A percentile compares a stretch with the other conserved stretches of the same genome.
Evolutionary conservation across 768 basidiomycete species (phyloP).

Genomic region (Collybiopsis confluens): DNA sequence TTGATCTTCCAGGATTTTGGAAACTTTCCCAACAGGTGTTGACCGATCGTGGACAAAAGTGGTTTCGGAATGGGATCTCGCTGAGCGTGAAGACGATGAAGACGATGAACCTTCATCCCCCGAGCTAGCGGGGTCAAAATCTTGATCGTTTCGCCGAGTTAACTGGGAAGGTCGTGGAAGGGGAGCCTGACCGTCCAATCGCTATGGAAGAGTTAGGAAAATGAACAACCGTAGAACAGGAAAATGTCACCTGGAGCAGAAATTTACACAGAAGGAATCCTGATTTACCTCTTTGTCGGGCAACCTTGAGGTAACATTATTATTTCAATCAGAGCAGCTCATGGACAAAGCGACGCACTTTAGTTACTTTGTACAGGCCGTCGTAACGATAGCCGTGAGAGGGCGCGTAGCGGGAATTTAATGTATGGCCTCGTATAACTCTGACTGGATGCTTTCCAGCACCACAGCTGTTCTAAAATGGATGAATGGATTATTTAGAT

Average conservation of each 20-base stretch:
- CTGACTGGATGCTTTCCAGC: background rate
- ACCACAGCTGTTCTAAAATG: background rate
- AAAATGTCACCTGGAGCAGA: background rate
- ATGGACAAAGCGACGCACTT: background rate
- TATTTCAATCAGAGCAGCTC: background rate
- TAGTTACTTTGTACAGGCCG: background rate
- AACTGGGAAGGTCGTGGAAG: background rate
- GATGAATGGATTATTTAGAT: background rate
- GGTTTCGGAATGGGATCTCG: too few species aligned
- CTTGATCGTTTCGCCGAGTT: background rate
- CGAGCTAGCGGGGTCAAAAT: background rate
- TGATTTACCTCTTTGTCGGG: background rate
- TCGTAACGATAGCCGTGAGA: background rate
- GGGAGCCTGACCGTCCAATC: background rate
- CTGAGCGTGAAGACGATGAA: too few species aligned
- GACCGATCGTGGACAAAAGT: too few species aligned
- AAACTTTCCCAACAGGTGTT: too few species aligned
- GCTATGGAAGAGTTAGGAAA: background rate
- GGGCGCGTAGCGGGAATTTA: background rate
- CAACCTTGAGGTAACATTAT: background rate
- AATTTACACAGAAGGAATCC: background rate
- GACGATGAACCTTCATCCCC: background rate
- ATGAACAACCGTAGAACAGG: background rate
- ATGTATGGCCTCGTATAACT: constrained; percentile 1
- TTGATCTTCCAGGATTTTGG: too few species aligned